A percentile compares a stretch with the other conserved stretches of the same genome.
Conservation (phyloP, 805 yeast species). For the Monosporozyma yasuniensis region DNA sequence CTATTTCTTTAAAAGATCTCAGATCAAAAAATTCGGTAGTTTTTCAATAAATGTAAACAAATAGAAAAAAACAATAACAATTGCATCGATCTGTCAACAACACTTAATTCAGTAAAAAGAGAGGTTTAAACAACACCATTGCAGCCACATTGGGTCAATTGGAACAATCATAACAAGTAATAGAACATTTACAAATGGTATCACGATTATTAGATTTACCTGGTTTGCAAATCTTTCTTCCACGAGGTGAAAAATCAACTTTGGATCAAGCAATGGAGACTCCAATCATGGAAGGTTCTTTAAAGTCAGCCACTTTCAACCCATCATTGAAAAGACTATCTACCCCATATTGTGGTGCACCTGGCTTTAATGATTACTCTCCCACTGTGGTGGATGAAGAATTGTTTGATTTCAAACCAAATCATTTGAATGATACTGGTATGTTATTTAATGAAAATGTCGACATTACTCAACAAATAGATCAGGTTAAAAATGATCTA, state of each 20-base stretch:
- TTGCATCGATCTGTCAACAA: not conserved
- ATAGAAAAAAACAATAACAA: not conserved
- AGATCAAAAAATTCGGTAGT: not conserved
- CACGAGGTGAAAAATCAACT: not conserved
- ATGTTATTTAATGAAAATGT: not conserved
- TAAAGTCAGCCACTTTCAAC: not conserved
- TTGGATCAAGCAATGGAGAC: not conserved
- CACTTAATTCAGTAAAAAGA: not conserved
- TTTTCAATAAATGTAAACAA: not conserved
- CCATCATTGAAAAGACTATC: not conserved
- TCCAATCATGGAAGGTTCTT: not conserved
- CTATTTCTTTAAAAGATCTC: not conserved
- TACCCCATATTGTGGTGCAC: not conserved
- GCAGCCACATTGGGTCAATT: not conserved
- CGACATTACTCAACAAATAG: conserved; percentile 8
- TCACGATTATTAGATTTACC: not conserved
- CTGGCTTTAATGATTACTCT: conserved; percentile 15
- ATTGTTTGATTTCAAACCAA: conserved; percentile 6
- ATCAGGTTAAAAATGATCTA: conserved; percentile 4
- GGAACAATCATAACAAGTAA: not conserved
- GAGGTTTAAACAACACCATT: no score
- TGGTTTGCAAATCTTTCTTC: not conserved
- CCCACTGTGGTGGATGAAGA: conserved; percentile 21
- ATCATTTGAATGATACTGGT: not conserved
- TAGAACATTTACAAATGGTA: not conserved